Evolutionary conservation across 805 yeast genomes (phyloP).

Genomic region (Lipomyces spencermartinsiae): DNA sequence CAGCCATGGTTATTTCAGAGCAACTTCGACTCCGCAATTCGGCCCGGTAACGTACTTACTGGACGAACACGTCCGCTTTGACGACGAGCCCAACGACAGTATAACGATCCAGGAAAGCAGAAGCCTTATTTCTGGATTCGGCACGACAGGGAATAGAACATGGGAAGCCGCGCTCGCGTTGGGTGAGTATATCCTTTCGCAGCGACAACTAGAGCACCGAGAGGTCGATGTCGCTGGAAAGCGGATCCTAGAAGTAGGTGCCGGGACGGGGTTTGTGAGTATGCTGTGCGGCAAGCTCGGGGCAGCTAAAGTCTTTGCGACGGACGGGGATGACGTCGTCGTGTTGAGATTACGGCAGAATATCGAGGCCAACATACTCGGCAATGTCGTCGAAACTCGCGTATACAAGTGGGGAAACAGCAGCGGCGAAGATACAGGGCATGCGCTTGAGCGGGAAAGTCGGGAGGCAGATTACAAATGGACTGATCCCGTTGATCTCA

Average conservation of each 20-base stretch:
- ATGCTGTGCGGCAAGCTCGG: conserved; percentile 45
- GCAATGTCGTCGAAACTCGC: conserved; percentile 50
- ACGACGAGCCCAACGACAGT: neutral
- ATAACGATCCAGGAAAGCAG: conserved; percentile 41
- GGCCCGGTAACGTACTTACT: conserved; percentile 26
- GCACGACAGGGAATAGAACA: conserved; percentile 87
- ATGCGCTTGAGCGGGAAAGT: conserved; percentile 36
- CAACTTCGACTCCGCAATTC: conserved; percentile 8
- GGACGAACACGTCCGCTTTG: neutral
- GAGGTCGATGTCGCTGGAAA: conserved; percentile 32
- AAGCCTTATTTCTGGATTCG: conserved; percentile 48
- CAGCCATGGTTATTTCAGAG: neutral
- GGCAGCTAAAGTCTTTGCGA: conserved; percentile 51
- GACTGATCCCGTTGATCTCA: conserved; percentile 50
- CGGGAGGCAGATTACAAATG: conserved; percentile 22
- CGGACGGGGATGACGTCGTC: conserved; percentile 72
- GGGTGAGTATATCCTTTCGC: conserved; percentile 54
- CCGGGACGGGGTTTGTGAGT: conserved; percentile 88
- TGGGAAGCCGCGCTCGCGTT: conserved; percentile 91
- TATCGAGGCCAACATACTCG: conserved; percentile 44
- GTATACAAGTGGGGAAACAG: conserved; percentile 54
- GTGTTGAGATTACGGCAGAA: conserved; percentile 50
- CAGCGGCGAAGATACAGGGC: conserved; percentile 44
- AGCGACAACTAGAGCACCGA: neutral
- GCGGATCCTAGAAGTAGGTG: conserved; percentile 73